phyloP scores from a whole-genome alignment of 768 basidiomycete species.

The Pleurotus ostreatus region DNA sequence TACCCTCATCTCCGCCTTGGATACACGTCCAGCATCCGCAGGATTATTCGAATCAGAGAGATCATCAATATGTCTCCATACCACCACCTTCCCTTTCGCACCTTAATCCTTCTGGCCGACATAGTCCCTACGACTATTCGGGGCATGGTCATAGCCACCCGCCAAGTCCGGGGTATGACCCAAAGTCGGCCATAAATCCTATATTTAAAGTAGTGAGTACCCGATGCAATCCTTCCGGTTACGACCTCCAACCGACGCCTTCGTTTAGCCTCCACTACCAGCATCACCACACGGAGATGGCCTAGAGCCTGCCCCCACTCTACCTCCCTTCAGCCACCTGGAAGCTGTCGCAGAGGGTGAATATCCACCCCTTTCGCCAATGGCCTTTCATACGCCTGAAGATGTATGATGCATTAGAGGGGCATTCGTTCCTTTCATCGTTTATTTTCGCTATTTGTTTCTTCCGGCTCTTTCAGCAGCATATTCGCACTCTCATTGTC shows the following conservation, averaged over 20 bases:
- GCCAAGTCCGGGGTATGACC: conserved; percentile 54
- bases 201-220: conserved; percentile 88
- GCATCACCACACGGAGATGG: conserved; percentile 32
- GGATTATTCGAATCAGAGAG: conserved; percentile 25
- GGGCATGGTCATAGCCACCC: conserved; percentile 53
- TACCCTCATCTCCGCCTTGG: conserved; percentile 51
- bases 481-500: conserved; percentile 19
- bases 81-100: conserved; percentile 30
- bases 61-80: conserved; percentile 34
- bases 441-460: conserved; percentile 13
- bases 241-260: conserved; percentile 13
- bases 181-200: conserved; percentile 75
- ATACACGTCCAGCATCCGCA: conserved; percentile 42
- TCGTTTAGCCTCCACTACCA: conserved; percentile 51
- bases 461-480: conserved; percentile 8
- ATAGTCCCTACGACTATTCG: conserved; percentile 50
- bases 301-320: conserved; percentile 39
- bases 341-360: conserved; percentile 83
- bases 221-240: conserved; percentile 14
- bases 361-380: conserved; percentile 65
- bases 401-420: conserved; percentile 33
- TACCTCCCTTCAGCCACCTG: conserved; percentile 78
- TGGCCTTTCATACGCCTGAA: conserved; percentile 58
- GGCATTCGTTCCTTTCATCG: conserved; percentile 21
- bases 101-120: conserved; percentile 33